Percentiles rank a stretch among this genome's conserved stretches.
Conservation (phyloP, 2,329 filamentous ascomycete genomes). For the Ambrosiella xylebori region DNA sequence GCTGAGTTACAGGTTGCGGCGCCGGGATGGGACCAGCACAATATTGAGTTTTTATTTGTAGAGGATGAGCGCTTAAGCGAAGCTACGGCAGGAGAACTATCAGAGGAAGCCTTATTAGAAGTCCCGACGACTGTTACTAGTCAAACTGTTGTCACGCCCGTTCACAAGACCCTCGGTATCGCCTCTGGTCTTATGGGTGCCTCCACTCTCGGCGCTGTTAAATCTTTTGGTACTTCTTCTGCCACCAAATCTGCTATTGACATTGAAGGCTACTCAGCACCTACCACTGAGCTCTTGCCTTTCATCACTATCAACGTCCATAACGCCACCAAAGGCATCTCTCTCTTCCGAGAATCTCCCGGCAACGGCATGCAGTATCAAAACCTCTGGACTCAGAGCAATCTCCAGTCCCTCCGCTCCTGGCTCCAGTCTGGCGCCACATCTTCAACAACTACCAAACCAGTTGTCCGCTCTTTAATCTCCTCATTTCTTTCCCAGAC, state of each 20-base stretch:
- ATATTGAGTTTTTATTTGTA: conserved; percentile 46
- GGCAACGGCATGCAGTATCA: conserved; percentile 57
- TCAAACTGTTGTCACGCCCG: conserved; percentile 38
- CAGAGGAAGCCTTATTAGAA: conserved; percentile 53
- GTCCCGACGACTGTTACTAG: conserved; percentile 1
- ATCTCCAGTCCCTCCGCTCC: conserved; percentile 42
- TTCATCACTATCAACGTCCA: conserved; percentile 46
- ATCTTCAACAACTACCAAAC: conserved; percentile 36
- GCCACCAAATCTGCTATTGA: conserved; percentile 41
- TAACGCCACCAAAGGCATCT: conserved; percentile 44
- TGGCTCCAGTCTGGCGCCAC: conserved; percentile 42
- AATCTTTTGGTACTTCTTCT: conserved; percentile 22
- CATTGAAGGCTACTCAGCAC: conserved; percentile 27
- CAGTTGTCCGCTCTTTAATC: conserved; percentile 48
- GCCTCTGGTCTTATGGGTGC: conserved; percentile 56
- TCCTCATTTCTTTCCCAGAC: conserved; percentile 45
- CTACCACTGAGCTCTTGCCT: conserved; percentile 22
- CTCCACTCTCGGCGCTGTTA: conserved; percentile 31
- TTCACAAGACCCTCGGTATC: conserved; percentile 65
- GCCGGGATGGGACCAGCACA: conserved; percentile 39
- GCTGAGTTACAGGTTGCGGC: conserved; percentile 46
- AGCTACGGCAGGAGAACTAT: conserved; percentile 20
- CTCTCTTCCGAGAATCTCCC: conserved; percentile 50
- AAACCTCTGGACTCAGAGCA: conserved; percentile 55
- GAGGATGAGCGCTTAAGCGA: conserved; percentile 27